Base-by-base conservation (phyloP, 768 basidiomycete species). In the Mycena kentingensis region DNA sequence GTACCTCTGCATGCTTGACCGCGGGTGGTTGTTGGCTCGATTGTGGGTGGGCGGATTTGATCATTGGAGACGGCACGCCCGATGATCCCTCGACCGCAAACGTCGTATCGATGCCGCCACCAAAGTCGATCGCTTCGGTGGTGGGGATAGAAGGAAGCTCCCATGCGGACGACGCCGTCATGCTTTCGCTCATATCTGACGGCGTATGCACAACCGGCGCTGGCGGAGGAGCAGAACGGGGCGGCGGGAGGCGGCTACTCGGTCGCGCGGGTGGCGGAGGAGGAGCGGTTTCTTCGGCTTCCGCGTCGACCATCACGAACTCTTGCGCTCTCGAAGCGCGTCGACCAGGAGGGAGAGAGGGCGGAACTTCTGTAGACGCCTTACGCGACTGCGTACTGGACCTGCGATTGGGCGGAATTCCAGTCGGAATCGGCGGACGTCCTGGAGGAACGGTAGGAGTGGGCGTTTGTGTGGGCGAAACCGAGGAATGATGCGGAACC, bases 101-200 rank as follows among this genome's bases (percentile, higher is more conserved):
- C 13, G 54, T 19, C 16, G 64, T 38, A 42, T 67, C 61, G 72
- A 61, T 58, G 5, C 67, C 67, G 34, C 62, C 66, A 2, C 76
- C 77, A 43, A 86, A 80, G 54, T 84, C 84, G 19, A 87, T 63
- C 4, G 71, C 65, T 2, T 77, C 74, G 18, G 74, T 79, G n/a
- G n/a, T n/a, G 1, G 83, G 80, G 43, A 87, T 83, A 6, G 77
- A 73, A 1, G 87, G 81, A 5, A 86, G 67, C 55, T 88, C 88
- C 85, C 85, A 87, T 58, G 82, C 83, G 21, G 75, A 75, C 8
- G 70, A 71, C 29, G 37, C 69, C 73, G 46, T 73, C 73, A 26
- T 64, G 62, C 32, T 60, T 31, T 73, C 69, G 3, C 72, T 37
- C 3, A 63, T 31, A 32, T 58, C 58, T 25, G 61, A 52, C 35